Conservation (phyloP, 805 yeast species). For the Sporopachydermia lactativora region DNA sequence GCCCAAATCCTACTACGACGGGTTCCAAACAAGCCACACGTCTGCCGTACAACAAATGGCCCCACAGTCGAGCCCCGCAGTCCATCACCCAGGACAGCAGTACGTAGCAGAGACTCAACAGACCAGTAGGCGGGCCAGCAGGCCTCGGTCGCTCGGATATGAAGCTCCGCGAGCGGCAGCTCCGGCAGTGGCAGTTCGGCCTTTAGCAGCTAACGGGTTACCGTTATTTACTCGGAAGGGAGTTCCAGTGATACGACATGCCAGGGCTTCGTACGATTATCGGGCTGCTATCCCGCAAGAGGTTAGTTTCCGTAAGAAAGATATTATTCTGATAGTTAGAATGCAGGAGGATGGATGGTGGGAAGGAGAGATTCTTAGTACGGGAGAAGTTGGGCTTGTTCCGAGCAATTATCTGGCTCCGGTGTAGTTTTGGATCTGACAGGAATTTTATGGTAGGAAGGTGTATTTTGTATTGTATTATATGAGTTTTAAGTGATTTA, state of each 20-base stretch:
- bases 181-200: conserved; percentile 11
- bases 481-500: too few species aligned
- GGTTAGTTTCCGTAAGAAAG: conserved; percentile 43
- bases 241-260: conserved; percentile 34
- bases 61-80: too few species aligned
- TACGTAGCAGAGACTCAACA: neutral
- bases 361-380: conserved; percentile 43
- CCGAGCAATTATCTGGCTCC: conserved; percentile 44
- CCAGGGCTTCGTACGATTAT: conserved; percentile 43
- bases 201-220: conserved; percentile 19
- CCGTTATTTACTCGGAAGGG: conserved; percentile 41
- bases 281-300: conserved; percentile 48
- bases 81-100: neutral
- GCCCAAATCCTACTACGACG: conserved; percentile 4
- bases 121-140: conserved; percentile 12
- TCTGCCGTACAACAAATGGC: too few species aligned
- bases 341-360: conserved; percentile 67
- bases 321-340: conserved; percentile 34
- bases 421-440: conserved; percentile 6
- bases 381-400: conserved; percentile 37
- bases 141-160: neutral
- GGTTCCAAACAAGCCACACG: too few species aligned
- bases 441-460: neutral
- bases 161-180: conserved; percentile 5
- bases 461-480: too few species aligned